Conservation (phyloP, 169 alveolate genomes). For the Hepatocystis sp. region DNA sequence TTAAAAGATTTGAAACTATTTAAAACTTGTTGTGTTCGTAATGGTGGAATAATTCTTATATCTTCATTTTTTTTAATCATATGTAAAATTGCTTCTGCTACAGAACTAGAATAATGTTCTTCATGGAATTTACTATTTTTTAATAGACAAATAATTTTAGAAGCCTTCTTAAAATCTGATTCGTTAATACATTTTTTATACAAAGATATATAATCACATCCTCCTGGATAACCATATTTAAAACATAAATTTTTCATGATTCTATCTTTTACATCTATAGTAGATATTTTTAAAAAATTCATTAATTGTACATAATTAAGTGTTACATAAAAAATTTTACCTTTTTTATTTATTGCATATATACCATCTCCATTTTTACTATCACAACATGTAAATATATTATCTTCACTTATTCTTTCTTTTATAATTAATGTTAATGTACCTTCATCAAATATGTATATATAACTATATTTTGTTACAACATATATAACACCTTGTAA, state of each 20-base stretch:
- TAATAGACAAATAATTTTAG: constrained; percentile 68
- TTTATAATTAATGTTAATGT: constrained; percentile 69
- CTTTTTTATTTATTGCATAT: constrained; percentile 73
- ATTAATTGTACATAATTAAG: constrained; percentile 27
- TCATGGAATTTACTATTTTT: constrained; percentile 58
- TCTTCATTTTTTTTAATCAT: constrained; percentile 68
- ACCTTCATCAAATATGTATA: constrained; percentile 81
- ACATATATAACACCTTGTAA: constrained; percentile 88
- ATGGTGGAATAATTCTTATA: constrained; percentile 60
- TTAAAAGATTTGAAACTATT: constrained; percentile 66
- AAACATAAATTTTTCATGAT: constrained; percentile 50
- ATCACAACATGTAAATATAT: constrained; percentile 70
- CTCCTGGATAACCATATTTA: constrained; percentile 77
- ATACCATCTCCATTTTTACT: constrained; percentile 76
- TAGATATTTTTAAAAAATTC: constrained; percentile 50
- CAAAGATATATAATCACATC: constrained; percentile 70
- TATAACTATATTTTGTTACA: constrained; percentile 85
- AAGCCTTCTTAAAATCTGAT: constrained; percentile 74
- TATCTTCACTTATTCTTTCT: constrained; percentile 74
- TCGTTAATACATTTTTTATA: constrained; percentile 74
- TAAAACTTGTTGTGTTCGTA: constrained; percentile 72
- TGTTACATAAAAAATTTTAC: constrained; percentile 64
- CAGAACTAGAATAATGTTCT: constrained; percentile 41
- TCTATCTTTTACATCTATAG: constrained; percentile 46
- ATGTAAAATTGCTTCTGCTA: constrained; percentile 59